Percentiles rank a stretch among this genome's conserved stretches.
Conservation (phyloP, 2,329 filamentous ascomycete genomes). For the Berkeleyomyces rouxiae region DNA sequence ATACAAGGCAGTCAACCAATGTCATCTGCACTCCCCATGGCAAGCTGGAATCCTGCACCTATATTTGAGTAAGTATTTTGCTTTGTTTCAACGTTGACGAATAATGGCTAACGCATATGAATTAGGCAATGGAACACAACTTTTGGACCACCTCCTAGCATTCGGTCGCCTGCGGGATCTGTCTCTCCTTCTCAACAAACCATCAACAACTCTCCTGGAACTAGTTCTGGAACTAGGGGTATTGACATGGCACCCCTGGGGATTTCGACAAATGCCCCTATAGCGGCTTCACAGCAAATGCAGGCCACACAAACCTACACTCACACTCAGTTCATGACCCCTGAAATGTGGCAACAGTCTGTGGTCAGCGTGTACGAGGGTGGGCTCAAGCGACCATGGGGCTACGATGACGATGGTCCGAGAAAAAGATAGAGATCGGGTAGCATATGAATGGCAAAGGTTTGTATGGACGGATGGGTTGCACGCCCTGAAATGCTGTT, state of each 20-base stretch:
- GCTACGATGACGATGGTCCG: conserved; percentile 28
- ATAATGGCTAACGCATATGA: neutral
- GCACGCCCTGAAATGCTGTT: neutral
- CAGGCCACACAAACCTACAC: conserved; percentile 27
- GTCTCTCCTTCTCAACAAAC: conserved; percentile 29
- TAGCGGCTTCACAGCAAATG: conserved; percentile 22
- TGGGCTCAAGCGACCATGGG: conserved; percentile 46
- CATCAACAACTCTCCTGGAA: conserved; percentile 17
- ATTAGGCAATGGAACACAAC: conserved; percentile 84
- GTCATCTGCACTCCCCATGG: conserved; percentile 28
- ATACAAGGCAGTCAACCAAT: conserved; percentile 33
- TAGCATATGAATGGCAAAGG: neutral
- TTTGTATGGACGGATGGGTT: neutral
- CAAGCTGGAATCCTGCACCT: conserved; percentile 66
- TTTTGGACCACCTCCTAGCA: conserved; percentile 40
- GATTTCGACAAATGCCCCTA: conserved; percentile 15
- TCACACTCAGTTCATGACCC: conserved; percentile 46
- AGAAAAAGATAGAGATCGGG: conserved; percentile 16
- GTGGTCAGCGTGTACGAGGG: conserved; percentile 53
- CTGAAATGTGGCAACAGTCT: conserved; percentile 58
- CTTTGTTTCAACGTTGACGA: neutral
- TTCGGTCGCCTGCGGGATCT: conserved; percentile 5
- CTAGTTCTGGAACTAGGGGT: neutral
- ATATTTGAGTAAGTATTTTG: conserved; percentile 66
- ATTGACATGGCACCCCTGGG: conserved; percentile 5